A percentile compares a stretch with the other conserved stretches of the same genome.
Conservation (phyloP, 2,329 filamentous ascomycete species). For the Phoma sp. region DNA sequence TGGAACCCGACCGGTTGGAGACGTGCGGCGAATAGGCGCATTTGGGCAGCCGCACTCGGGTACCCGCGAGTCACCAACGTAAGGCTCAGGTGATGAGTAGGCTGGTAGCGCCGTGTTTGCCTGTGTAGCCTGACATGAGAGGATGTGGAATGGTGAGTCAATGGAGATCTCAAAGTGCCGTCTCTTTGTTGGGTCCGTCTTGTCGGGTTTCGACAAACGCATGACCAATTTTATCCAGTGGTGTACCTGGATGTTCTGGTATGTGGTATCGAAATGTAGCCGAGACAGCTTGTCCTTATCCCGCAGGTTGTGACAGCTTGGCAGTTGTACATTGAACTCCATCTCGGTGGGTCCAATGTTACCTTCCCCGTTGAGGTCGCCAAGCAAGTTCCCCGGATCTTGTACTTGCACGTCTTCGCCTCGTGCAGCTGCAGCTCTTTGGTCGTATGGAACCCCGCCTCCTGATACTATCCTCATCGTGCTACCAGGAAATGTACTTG, state of each 20-base stretch:
- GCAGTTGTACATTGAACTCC: constrained; percentile 91
- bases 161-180: constrained; percentile 96
- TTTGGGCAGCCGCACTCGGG: constrained; percentile 71
- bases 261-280: constrained; percentile 89
- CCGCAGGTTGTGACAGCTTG: constrained; percentile 83
- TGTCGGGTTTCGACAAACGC: constrained; percentile 84
- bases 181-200: constrained; percentile 76
- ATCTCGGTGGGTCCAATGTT: constrained; percentile 90
- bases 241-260: constrained; percentile 90
- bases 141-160: constrained; percentile 91
- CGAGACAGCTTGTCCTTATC: constrained; percentile 70
- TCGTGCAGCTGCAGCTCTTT: constrained; percentile 61
- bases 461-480: constrained; percentile 79
- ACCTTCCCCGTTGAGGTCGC: constrained; percentile 74
- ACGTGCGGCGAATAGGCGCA: constrained; percentile 60
- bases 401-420: constrained; percentile 62
- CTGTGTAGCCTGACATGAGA: constrained; percentile 91
- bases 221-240: constrained; percentile 99
- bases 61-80: constrained; percentile 39
- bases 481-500: constrained; percentile 75
- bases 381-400: constrained; percentile 74
- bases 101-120: constrained; percentile 85
- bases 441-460: constrained; percentile 75
- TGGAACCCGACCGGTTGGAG: constrained; percentile 59
- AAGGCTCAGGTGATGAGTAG: constrained; percentile 67